Percentiles rank a stretch among this genome's conserved stretches.
Evolutionary conservation across 1,284 basidiomycete genomes (phyloP).

Genomic region (Boletus semigastroideus): DNA sequence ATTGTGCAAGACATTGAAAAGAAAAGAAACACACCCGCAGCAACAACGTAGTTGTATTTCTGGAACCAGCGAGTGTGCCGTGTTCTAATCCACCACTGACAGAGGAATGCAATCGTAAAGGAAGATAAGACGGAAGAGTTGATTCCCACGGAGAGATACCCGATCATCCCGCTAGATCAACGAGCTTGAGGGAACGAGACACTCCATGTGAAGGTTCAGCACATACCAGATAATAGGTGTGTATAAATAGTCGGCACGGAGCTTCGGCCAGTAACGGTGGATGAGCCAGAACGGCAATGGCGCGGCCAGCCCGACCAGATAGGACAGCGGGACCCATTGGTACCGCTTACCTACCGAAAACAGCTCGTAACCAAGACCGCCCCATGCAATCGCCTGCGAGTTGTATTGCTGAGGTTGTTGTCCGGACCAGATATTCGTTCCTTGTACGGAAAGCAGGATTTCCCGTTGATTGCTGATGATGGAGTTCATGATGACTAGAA

Average conservation of each 20-base stretch:
- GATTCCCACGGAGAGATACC: too few relatives aligned
- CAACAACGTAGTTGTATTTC: constrained; percentile 48
- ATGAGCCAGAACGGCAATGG: constrained; percentile 59
- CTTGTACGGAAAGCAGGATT: constrained; percentile 45
- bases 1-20: too few relatives aligned
- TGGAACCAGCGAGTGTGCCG: constrained; percentile 57
- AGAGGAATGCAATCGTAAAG: too few relatives aligned
- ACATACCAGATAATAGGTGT: constrained; percentile 44
- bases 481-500: constrained; percentile 52
- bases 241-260: constrained; percentile 42
- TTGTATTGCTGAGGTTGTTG: constrained; percentile 59
- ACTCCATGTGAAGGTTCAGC: neutral
- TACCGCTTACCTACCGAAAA: constrained; percentile 55
- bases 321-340: constrained; percentile 54
- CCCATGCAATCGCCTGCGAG: constrained; percentile 64
- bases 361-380: constrained; percentile 57
- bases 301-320: constrained; percentile 56
- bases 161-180: too few relatives aligned
- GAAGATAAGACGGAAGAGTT: too few relatives aligned
- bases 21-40: constrained; percentile 33
- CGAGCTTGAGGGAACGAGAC: too few relatives aligned
- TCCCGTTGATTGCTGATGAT: constrained; percentile 54
- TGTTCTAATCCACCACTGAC: constrained; percentile 38
- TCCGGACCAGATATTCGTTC: constrained; percentile 65
- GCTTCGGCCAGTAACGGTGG: constrained; percentile 42